phyloP scores from a whole-genome alignment of 2,329 filamentous ascomycete genomes.

The Fusarium euwallaceae region DNA sequence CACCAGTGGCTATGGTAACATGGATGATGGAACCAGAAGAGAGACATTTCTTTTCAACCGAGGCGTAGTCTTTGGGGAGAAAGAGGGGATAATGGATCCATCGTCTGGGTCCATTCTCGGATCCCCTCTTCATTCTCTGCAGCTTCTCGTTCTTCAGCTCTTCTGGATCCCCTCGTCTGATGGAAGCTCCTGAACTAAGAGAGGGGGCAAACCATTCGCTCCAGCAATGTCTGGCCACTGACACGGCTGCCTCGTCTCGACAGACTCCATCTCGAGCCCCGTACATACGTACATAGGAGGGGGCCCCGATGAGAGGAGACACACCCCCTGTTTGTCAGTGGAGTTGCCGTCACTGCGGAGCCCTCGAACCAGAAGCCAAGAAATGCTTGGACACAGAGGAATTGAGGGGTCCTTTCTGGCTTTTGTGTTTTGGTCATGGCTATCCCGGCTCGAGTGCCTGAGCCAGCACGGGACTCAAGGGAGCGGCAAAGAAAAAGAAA shows the following conservation, averaged over 20 bases:
- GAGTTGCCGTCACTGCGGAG: slow-evolving; percentile 40
- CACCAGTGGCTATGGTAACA: slow-evolving; percentile 45
- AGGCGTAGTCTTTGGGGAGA: not conserved
- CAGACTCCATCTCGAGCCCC: slow-evolving; percentile 18
- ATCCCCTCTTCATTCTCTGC: slow-evolving; percentile 11
- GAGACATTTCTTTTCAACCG: slow-evolving; percentile 27
- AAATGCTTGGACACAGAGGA: slow-evolving; percentile 34
- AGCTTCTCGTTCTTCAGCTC: slow-evolving; percentile 13
- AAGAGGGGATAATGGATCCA: slow-evolving; percentile 3
- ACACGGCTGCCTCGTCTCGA: slow-evolving; percentile 35
- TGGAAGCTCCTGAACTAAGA: slow-evolving; percentile 21
- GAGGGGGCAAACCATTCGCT: slow-evolving; percentile 6
- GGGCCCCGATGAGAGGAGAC: slow-evolving; percentile 3
- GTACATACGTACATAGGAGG: slow-evolving; percentile 19
- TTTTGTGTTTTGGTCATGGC: slow-evolving; percentile 25
- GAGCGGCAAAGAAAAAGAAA: slow-evolving; percentile 18
- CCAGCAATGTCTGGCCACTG: slow-evolving; percentile 24
- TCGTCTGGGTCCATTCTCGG: slow-evolving; percentile 4
- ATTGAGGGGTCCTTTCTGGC: slow-evolving; percentile 34
- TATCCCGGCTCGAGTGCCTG: slow-evolving; percentile 41
- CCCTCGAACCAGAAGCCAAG: slow-evolving; percentile 12
- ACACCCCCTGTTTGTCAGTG: slow-evolving; percentile 42
- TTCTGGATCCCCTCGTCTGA: slow-evolving; percentile 33
- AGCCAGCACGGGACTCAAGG: slow-evolving; percentile 18
- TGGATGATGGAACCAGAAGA: slow-evolving; percentile 28